Conservation (phyloP, 176 grass and related monocot species). For the Hordeum vulgare region MorexV3_pseudomolecules_assembly NC_058518.1:239384353-239384852, state of each 20-base stretch:
- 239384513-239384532: slow-evolving; percentile 10
- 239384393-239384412: background rate
- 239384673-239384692: too few relatives aligned
- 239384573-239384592: slow-evolving; percentile 43
- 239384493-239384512: slow-evolving; percentile 29
- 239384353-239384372: background rate
- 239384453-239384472: background rate
- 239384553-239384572: slow-evolving; percentile 5
- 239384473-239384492: background rate
- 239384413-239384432: background rate
- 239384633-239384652: slow-evolving; percentile 39
- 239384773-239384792: slow-evolving; percentile 45
- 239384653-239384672: slow-evolving; percentile 4
- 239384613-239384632: slow-evolving; percentile 62
- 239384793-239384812: slow-evolving; percentile 29
- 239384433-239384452: background rate
- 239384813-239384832: slow-evolving; percentile 52
- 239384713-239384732: too few relatives aligned
- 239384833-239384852: slow-evolving; percentile 44
- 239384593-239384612: slow-evolving; percentile 78
- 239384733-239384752: background rate
- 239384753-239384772: background rate
- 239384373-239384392: background rate
- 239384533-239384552: slow-evolving; percentile 6
- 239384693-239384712: too few relatives aligned